Conservation (phyloP, 306 rosid genomes). For the Trifolium repens region DNA sequence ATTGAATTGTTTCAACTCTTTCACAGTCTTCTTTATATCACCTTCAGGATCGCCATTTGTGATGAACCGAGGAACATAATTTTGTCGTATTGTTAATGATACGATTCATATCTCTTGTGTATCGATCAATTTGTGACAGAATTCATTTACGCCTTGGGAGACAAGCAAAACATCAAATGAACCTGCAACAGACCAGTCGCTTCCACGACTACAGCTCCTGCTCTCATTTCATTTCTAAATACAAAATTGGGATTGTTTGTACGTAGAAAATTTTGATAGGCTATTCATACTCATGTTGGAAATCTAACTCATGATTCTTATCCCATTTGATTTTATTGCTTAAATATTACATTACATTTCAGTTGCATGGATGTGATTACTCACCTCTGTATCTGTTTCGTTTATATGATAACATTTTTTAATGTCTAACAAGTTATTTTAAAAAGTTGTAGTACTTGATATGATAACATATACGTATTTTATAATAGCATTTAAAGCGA, state of each 20-base stretch:
- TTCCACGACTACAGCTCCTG: constrained; percentile 34
- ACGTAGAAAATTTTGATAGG: constrained; percentile 54
- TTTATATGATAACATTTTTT: neutral
- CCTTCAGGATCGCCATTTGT: constrained; percentile 51
- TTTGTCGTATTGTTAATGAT: constrained; percentile 44
- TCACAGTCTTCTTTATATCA: constrained; percentile 52
- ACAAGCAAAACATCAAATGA: constrained; percentile 49
- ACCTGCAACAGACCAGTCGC: constrained; percentile 44
- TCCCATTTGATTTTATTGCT: constrained; percentile 45
- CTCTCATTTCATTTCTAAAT: constrained; percentile 41
- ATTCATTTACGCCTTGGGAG: constrained; percentile 56
- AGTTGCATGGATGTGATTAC: neutral
- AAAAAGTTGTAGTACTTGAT: neutral
- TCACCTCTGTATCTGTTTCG: neutral
- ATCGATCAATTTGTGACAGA: constrained; percentile 44
- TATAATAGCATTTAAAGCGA: no score
- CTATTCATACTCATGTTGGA: constrained; percentile 40
- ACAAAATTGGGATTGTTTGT: constrained; percentile 45
- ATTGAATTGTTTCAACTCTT: constrained; percentile 57
- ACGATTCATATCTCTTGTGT: constrained; percentile 38
- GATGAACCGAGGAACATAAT: constrained; percentile 52
- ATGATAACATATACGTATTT: no score
- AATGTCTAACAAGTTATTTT: neutral
- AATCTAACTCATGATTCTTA: constrained; percentile 43
- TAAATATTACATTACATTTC: constrained; percentile 36